These are phyloP conservation scores for Nitzschia inconspicua DNA, from an alignment of 108 stramenopile species.

Conservation along the genomic window DNA sequence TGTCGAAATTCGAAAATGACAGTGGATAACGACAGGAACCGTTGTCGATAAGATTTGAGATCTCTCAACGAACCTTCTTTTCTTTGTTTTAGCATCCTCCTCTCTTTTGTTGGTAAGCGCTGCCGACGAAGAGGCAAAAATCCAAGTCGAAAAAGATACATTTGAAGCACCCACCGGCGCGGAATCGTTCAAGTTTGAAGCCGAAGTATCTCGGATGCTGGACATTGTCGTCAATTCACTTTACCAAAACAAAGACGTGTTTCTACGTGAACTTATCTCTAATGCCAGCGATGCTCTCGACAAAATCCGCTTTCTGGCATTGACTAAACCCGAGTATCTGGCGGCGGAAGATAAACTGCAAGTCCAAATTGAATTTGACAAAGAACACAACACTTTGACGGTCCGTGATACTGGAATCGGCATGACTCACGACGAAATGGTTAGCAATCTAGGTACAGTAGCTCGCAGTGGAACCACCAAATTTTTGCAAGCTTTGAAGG, in stretches of 20 bases:
- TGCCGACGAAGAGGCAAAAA: conserved; percentile 15
- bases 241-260: conserved; percentile 99
- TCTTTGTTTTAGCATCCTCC: not conserved
- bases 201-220: conserved; percentile 97
- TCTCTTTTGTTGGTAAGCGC: conserved; percentile 6
- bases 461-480: conserved; percentile 99
- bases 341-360: conserved; percentile 80
- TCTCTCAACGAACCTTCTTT: not conserved
- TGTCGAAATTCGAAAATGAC: not conserved
- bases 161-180: conserved; percentile 34
- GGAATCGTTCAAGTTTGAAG: conserved; percentile 88
- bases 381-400: conserved; percentile 89
- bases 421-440: conserved; percentile 95
- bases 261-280: conserved; percentile 94
- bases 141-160: not conserved
- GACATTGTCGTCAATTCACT: conserved; percentile 99
- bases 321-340: conserved; percentile 81
- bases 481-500: conserved; percentile 91
- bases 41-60: not conserved
- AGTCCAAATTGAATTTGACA: conserved; percentile 89
- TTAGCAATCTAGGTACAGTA: conserved; percentile 98
- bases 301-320: conserved; percentile 95
- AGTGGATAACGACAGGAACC: not conserved
- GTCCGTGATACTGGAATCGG: conserved; percentile 96
- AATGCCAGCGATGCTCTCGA: conserved; percentile 99